Base-by-base conservation (phyloP, 306 rosid genomes). In the Senna siamea region DNA sequence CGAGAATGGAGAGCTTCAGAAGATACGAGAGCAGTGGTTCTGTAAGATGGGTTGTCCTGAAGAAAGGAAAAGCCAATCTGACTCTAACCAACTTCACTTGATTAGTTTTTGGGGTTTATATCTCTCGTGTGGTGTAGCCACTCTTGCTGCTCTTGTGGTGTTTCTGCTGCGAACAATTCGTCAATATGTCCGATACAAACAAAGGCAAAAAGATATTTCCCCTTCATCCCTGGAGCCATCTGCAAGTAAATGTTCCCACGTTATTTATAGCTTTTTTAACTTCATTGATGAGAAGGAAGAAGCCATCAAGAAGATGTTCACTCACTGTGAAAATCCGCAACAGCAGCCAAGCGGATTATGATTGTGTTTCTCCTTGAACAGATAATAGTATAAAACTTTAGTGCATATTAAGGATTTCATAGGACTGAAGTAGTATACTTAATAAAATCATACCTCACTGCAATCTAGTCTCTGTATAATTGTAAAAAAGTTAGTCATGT, bases 81-180 rank as follows among this genome's bases (percentile, higher is more conserved):
- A 88, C 80, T 79, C 92, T 55, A 80, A 83, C 71, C 95, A 80
- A 66, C 97, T 94, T 66, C 78, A 73, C 57, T 53, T 94, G 86
- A 55, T 69, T 18, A 91, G 98, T 86, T 94, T 94, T 76, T 94
- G 98, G 98, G 98, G 97, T 64, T 86, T 94, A 9, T 91, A 84
- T 79, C 84, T 94, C 32, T 61, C 84, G 18, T 88, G 93, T 20
- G 95, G 86, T 6, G 26, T 69, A 51, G 66, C 84, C 66, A 79
- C 79, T 52, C 59, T 88, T 0, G 64, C 67, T 5, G 88, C 96
- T 6, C 71, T 94, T 38, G 4, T 88, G 13, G 1, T 89, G 52
- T 91, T 79, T 75, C 74, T 94, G 76, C 80, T 91, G 18, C 86
- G 77, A 71, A 84, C 66, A 62, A 82, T 89, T 77, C 18, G 74